Evolutionary conservation across 2,329 filamentous ascomycete genomes (phyloP).

Genomic region (Orbilia quercus): DNA sequence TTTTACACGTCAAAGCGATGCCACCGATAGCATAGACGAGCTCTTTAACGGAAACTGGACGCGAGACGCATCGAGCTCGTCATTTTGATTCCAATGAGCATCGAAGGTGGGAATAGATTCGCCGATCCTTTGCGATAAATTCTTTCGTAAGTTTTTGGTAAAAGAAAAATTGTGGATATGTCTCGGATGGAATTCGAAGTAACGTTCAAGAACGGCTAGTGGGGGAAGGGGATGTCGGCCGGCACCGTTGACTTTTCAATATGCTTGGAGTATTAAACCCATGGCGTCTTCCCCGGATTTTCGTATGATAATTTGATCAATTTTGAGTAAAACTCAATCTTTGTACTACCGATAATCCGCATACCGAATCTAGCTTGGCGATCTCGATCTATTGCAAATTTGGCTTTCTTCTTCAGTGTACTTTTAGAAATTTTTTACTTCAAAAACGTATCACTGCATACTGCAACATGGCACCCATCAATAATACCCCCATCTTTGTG

Average conservation of each 20-base stretch:
- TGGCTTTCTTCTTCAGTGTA: too few species aligned
- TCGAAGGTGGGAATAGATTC: too few species aligned
- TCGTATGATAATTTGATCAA: background rate
- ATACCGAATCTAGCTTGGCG: background rate
- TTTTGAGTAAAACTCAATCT: background rate
- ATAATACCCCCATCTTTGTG: constrained; percentile 77
- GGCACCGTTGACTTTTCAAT: background rate
- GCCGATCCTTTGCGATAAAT: too few species aligned
- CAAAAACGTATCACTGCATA: background rate
- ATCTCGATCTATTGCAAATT: background rate
- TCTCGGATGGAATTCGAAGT: too few species aligned
- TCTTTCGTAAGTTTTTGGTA: too few species aligned
- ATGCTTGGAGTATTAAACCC: background rate
- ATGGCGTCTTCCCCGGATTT: background rate
- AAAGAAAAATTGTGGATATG: too few species aligned
- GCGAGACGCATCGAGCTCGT: too few species aligned
- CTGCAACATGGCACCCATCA: constrained; percentile 60
- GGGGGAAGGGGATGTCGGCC: background rate
- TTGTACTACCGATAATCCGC: background rate
- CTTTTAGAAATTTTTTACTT: too few species aligned
- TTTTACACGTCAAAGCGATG: too few species aligned
- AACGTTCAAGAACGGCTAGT: background rate
- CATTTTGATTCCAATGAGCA: too few species aligned
- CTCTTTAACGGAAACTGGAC: too few species aligned
- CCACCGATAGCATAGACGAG: too few species aligned